phyloP scores from a whole-genome alignment of 805 yeast species.

The Wickerhamiella domercqiae region DNA sequence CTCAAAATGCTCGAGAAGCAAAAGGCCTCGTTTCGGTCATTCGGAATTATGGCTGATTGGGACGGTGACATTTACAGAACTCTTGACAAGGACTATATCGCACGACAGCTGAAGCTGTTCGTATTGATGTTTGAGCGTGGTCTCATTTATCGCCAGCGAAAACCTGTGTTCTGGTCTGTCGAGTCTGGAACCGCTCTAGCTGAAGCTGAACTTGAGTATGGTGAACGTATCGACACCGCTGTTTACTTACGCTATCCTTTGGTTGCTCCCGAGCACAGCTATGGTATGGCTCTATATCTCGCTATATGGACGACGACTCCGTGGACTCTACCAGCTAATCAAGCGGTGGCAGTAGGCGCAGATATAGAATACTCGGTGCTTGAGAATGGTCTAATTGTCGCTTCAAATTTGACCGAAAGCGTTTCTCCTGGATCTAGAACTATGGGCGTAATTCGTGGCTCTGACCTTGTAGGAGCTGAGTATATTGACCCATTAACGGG shows the following conservation, averaged over 20 bases:
- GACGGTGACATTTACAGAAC: conserved; percentile 48
- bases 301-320: conserved; percentile 96
- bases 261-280: background rate
- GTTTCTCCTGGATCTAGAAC: conserved; percentile 2
- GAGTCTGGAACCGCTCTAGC: conserved; percentile 90
- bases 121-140: conserved; percentile 46
- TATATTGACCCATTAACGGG: conserved; percentile 45
- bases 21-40: conserved; percentile 42
- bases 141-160: conserved; percentile 65
- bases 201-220: conserved; percentile 89
- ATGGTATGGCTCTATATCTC: conserved; percentile 3
- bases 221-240: conserved; percentile 29
- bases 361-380: conserved; percentile 43
- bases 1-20: conserved; percentile 49
- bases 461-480: conserved; percentile 24
- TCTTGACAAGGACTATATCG: conserved; percentile 52
- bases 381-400: conserved; percentile 39
- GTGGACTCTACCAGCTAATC: conserved; percentile 86
- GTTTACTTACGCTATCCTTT: conserved; percentile 8
- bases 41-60: conserved; percentile 81
- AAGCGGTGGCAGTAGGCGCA: conserved; percentile 61
- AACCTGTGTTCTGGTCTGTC: conserved; percentile 96
- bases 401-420: conserved; percentile 31
- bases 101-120: conserved; percentile 60
- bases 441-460: conserved; percentile 28